Conservation (phyloP, 768 basidiomycete genomes). For the Leccinellum albellum region DNA sequence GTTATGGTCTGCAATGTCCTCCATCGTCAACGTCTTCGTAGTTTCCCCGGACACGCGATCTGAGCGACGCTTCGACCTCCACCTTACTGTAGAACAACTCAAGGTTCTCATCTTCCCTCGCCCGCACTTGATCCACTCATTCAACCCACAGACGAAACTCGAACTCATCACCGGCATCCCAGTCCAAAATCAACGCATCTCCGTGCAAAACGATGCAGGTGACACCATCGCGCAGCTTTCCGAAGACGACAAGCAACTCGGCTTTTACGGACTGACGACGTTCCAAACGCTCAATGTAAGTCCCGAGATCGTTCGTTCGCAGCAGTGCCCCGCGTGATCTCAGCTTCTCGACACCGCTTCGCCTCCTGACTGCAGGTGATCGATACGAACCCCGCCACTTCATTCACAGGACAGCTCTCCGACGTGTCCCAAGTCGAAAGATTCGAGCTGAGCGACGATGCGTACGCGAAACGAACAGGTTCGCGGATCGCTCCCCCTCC, state of each 20-base stretch:
- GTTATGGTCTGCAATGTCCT: conserved; percentile 28
- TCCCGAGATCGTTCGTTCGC: neutral
- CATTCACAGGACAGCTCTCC: conserved; percentile 78
- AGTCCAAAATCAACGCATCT: conserved; percentile 63
- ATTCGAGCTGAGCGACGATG: conserved; percentile 80
- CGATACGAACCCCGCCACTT: conserved; percentile 71
- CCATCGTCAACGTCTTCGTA: conserved; percentile 67
- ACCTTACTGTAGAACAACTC: conserved; percentile 70
- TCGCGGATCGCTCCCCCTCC: neutral
- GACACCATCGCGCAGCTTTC: conserved; percentile 51
- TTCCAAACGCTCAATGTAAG: conserved; percentile 80
- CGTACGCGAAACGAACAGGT: conserved; percentile 83
- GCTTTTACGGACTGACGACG: conserved; percentile 69
- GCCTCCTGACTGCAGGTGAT: conserved; percentile 43
- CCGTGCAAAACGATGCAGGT: conserved; percentile 56
- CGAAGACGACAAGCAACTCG: conserved; percentile 67
- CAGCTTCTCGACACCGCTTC: no score
- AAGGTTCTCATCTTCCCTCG: conserved; percentile 52
- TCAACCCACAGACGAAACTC: conserved; percentile 58
- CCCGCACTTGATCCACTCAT: neutral
- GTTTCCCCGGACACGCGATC: conserved; percentile 86
- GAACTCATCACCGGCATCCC: conserved; percentile 92
- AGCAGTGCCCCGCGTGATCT: neutral
- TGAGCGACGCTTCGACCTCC: conserved; percentile 79
- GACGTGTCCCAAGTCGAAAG: conserved; percentile 88